Evolutionary conservation across 768 basidiomycete genomes (phyloP), one percentile per base, ranked within the genome.

Genomic region (Naganishia onofrii): DNA sequence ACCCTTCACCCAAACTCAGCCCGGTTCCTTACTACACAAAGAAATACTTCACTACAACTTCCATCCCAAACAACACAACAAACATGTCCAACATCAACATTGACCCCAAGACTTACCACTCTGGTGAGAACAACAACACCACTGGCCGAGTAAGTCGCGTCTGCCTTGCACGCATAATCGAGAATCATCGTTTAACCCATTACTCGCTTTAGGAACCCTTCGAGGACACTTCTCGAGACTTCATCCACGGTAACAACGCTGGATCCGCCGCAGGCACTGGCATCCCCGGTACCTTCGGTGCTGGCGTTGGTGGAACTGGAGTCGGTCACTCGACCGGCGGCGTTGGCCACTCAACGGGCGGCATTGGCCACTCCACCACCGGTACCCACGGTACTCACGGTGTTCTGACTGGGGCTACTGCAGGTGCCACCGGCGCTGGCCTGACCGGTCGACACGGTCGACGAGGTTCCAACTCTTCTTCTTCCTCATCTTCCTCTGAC

Each of bases 141-240:
- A 66, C 65, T 53, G 65, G 65, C 19, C 48, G 53, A 54, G 48
- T 66, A 53, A 26, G 48, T 53, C 29, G 12, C 6, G 23, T 21
- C 10, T 53, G n/a, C n/a, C n/a, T n/a, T n/a, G n/a, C n/a, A n/a
- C n/a, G n/a, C n/a, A n/a, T n/a, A n/a, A n/a, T n/a, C n/a, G n/a
- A n/a, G n/a, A n/a, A n/a, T n/a, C n/a, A n/a, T n/a, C n/a, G n/a
- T n/a, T n/a, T n/a, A n/a, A n/a, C n/a, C n/a, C n/a, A n/a, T n/a
- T n/a, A n/a, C n/a, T n/a, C n/a, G n/a, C n/a, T n/a, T n/a, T n/a
- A 65, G 32, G 70, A 70, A 57, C 70, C 70, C 29, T 70, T 70
- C 70, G 70, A 70, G 65, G 70, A 70, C 64, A 65, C 64, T 32
- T 52, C 57, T 15, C 48, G 57, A 46, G 70, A 67, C 55, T 66